Evolutionary conservation across 2,329 filamentous ascomycete genomes (phyloP), one percentile per base, ranked within the genome.

Genomic region (Calonectria ilicicola): DNA sequence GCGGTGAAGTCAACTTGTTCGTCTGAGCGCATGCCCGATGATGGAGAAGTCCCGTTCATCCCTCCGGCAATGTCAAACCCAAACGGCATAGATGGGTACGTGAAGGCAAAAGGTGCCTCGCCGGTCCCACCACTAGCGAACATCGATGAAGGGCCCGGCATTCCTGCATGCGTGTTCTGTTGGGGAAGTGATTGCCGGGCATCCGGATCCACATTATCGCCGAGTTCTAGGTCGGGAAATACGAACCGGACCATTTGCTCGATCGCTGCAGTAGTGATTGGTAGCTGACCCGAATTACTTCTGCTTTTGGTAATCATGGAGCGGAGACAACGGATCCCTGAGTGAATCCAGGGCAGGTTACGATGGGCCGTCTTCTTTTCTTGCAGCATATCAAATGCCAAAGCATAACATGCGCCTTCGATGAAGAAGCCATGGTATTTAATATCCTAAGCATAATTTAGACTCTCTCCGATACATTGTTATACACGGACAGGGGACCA

Each of bases 351-450:
- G 1, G 84, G 85, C 2, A 87, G 77, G 66, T 85, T 84, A 3
- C 79, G 78, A n/a, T 82, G 69, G 2, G 84, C 82, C 2, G 81
- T 77, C 56, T 79, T 77, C 23, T 82, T 79, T 15, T 84, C 83
- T 38, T 86, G 84, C 21, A 87, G 78, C 58, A 87, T 80, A 62
- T 87, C 85, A 56, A 86, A 86, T 10, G 85, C 83, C 3, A 87
- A 70, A 3, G 83, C 83, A 62, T 86, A 86, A 14, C 80, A 81
- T 15, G 84, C 84, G 35, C 84, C 86, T 40, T 84, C 81, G 12
- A 87, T 77, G 62, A 87, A 87, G 60, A 85, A 87, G 6, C 81
- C 84, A 29, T 87, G 85, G 29, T 87, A 87, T 42, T 84, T 85
- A 5, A 86, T 77, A 78, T 85, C 82, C 85, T 87, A 26, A 7